Conservation (phyloP, 2,329 filamentous ascomycete species). For the Aspergillus chevalieri region DNA sequence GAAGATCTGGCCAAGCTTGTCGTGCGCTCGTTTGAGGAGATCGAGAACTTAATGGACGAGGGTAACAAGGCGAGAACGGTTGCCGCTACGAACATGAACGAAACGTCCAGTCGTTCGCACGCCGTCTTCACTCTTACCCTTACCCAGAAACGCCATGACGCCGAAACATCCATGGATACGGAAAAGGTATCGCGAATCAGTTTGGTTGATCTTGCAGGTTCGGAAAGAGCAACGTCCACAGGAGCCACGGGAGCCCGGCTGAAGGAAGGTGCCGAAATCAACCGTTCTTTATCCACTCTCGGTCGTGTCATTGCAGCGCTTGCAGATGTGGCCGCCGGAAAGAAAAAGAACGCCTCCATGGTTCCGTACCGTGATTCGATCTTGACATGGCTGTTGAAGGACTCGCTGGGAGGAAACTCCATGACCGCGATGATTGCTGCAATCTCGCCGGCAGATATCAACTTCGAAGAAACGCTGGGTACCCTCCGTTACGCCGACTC, state of each 20-base stretch:
- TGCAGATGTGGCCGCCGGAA: constrained; percentile 80
- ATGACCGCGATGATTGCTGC: constrained; percentile 99
- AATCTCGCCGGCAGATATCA: constrained; percentile 96
- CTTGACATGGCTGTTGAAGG: constrained; percentile 92
- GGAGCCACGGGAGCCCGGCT: constrained; percentile 90
- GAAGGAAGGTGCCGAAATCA: constrained; percentile 98
- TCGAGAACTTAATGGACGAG: constrained; percentile 97
- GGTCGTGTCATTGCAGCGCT: constrained; percentile 95
- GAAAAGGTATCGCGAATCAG: constrained; percentile 98
- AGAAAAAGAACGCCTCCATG: constrained; percentile 66
- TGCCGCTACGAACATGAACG: constrained; percentile 99
- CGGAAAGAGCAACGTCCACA: constrained; percentile 92
- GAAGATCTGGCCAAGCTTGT: constrained; percentile 95
- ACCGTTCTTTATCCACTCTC: constrained; percentile 88
- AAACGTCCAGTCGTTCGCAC: constrained; percentile 96
- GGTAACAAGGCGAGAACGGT: constrained; percentile 98
- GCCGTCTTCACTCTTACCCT: constrained; percentile 95
- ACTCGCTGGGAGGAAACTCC: constrained; percentile 94
- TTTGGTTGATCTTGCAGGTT: constrained; percentile 94
- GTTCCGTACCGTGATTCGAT: constrained; percentile 97
- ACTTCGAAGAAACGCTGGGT: constrained; percentile 95
- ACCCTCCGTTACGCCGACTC: constrained; percentile 95
- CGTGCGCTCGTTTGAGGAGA: constrained; percentile 87
- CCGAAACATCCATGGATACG: constrained; percentile 91
- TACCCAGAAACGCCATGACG: constrained; percentile 85